Evolutionary conservation across 2,329 filamentous ascomycete genomes (phyloP).

Genomic region (Pestalotiopsis sp.): DNA sequence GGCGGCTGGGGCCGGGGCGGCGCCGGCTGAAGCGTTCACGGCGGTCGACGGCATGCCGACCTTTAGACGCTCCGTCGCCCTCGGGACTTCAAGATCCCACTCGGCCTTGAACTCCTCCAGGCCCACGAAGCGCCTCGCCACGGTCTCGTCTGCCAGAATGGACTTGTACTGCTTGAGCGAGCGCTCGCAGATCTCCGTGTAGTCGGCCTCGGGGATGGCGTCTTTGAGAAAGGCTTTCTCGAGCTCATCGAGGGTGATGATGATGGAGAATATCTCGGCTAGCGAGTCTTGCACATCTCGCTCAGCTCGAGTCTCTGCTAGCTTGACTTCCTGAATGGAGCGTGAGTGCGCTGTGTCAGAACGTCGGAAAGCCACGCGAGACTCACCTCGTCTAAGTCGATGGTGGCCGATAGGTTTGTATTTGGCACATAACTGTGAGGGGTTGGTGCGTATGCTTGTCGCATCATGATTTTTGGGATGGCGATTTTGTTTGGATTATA

Average conservation of each 20-base stretch:
- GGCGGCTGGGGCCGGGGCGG: constrained; percentile 44
- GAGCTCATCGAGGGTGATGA: constrained; percentile 90
- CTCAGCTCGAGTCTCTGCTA: constrained; percentile 83
- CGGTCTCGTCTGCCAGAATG: constrained; percentile 85
- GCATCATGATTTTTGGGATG: constrained; percentile 47
- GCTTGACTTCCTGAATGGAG: constrained; percentile 78
- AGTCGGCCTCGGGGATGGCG: constrained; percentile 87
- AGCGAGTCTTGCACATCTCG: constrained; percentile 94
- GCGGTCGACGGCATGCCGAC: constrained; percentile 92
- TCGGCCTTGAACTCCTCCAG: constrained; percentile 88
- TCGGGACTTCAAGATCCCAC: constrained; percentile 94
- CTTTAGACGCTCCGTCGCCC: constrained; percentile 88
- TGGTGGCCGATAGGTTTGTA: constrained; percentile 79
- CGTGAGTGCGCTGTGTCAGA: constrained; percentile 14
- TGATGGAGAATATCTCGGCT: constrained; percentile 96
- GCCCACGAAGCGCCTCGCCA: constrained; percentile 85
- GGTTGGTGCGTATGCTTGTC: constrained; percentile 82
- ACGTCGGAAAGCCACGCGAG: neutral
- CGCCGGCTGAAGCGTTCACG: constrained; percentile 54
- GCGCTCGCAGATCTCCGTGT: constrained; percentile 94
- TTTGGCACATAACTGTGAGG: constrained; percentile 92
- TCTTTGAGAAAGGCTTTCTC: constrained; percentile 98
- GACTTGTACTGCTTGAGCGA: constrained; percentile 97
- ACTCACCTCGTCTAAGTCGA: constrained; percentile 86
- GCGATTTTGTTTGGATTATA: neutral